Percentiles rank a stretch among this genome's conserved stretches.
phyloP scores from a whole-genome alignment of 2,329 filamentous ascomycete species.

The Samsoniella hepiali region DNA sequence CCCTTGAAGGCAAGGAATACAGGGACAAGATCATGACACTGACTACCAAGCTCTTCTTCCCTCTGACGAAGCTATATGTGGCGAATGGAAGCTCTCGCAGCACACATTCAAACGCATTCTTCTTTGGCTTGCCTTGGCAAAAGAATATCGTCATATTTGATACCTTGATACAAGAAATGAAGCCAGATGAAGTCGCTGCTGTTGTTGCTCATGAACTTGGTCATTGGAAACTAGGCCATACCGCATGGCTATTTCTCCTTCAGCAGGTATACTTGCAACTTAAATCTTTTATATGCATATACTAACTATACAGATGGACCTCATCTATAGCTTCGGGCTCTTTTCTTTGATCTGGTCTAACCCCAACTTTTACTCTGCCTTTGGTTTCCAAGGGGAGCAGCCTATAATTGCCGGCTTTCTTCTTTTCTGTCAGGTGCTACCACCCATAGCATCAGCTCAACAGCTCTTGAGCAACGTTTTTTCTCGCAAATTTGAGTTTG shows the following conservation, averaged over 20 bases:
- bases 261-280: constrained; percentile 47
- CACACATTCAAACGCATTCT: constrained; percentile 87
- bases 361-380: constrained; percentile 80
- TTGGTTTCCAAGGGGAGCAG: constrained; percentile 78
- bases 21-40: constrained; percentile 84
- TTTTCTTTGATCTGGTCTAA: constrained; percentile 99
- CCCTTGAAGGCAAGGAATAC: constrained; percentile 81
- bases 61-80: constrained; percentile 86
- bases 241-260: constrained; percentile 84
- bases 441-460: constrained; percentile 86
- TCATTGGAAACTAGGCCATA: constrained; percentile 96
- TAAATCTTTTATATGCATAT: too few species aligned
- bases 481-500: constrained; percentile 90
- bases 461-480: constrained; percentile 95
- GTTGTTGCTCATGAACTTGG: constrained; percentile 94
- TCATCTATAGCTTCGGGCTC: constrained; percentile 93
- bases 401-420: constrained; percentile 97
- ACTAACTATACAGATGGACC: constrained; percentile 40
- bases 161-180: constrained; percentile 91
- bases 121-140: constrained; percentile 97
- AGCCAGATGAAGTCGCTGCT: constrained; percentile 86
- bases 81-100: constrained; percentile 88
- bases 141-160: constrained; percentile 99
- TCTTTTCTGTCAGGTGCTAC: constrained; percentile 90
- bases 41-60: constrained; percentile 81